Evolutionary conservation across 208 protist species (phyloP).

Genomic region (Entamoeba moshkovskii): DNA sequence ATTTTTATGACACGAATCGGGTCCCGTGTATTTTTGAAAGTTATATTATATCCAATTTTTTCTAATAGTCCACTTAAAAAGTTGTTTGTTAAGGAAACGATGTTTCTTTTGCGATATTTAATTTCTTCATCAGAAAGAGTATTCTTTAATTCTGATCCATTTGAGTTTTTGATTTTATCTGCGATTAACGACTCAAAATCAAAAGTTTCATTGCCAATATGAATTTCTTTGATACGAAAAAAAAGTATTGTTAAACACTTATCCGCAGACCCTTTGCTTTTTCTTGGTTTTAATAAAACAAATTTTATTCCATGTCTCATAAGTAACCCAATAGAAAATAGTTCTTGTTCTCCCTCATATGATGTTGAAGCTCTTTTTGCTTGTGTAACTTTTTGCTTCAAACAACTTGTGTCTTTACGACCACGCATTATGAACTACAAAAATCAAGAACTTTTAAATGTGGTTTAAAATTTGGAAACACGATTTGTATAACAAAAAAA

Average conservation of each 20-base stretch:
- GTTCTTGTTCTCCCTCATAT: background rate
- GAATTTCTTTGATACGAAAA: background rate
- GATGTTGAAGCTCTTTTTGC: background rate
- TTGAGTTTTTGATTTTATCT: background rate
- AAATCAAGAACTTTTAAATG: no score
- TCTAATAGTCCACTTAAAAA: background rate
- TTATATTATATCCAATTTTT: background rate
- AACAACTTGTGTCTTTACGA: no score
- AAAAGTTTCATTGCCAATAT: background rate
- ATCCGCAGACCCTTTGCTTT: background rate
- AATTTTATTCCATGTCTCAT: background rate
- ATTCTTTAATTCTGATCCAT: no score
- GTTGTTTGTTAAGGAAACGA: background rate
- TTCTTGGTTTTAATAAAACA: background rate
- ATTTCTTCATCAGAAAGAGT: background rate
- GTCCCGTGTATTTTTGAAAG: background rate
- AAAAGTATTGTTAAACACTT: background rate
- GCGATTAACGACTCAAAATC: background rate
- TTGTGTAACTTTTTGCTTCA: background rate
- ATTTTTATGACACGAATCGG: background rate
- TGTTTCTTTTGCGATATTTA: background rate
- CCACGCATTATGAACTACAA: no score
- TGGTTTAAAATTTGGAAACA: no score
- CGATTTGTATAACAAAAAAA: no score
- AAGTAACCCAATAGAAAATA: background rate